These are phyloP conservation scores for Tricharina praecox DNA, from an alignment of 495 filamentous ascomycete species.

Conservation along the genomic window DNA sequence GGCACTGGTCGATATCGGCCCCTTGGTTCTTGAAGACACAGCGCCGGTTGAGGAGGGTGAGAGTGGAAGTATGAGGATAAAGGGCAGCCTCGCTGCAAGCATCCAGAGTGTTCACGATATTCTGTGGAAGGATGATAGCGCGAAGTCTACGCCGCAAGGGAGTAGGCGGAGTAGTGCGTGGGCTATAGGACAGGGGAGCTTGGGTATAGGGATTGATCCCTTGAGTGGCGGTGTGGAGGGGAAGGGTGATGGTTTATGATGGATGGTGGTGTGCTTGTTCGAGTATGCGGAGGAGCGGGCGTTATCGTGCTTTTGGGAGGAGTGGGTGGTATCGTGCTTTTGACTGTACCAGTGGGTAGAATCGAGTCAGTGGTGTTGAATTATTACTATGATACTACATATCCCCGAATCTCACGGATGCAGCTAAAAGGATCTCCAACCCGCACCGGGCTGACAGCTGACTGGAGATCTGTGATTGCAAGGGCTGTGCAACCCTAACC, in stretches of 20 bases:
- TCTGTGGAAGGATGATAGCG: conserved; percentile 1
- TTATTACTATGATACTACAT: too few relatives aligned
- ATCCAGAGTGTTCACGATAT: neutral
- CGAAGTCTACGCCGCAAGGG: neutral
- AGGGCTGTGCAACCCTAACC: too few relatives aligned
- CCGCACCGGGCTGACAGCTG: too few relatives aligned
- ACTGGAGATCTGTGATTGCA: too few relatives aligned
- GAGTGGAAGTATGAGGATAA: neutral
- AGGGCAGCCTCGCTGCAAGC: neutral
- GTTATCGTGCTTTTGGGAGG: too few relatives aligned
- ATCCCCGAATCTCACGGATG: too few relatives aligned
- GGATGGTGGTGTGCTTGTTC: neutral
- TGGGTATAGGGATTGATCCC: neutral
- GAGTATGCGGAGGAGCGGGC: neutral
- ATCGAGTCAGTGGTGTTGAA: too few relatives aligned
- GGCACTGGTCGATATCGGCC: too few relatives aligned
- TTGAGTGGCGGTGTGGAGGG: neutral
- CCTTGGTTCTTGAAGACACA: too few relatives aligned
- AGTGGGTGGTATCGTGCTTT: too few relatives aligned
- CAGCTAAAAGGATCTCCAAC: too few relatives aligned
- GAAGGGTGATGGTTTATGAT: neutral
- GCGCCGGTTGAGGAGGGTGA: neutral
- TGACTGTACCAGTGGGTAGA: too few relatives aligned
- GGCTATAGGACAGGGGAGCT: neutral
- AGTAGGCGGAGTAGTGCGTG: conserved; percentile 1